Evolutionary conservation across 2,329 filamentous ascomycete genomes (phyloP), one percentile per base, ranked within the genome.

Genomic region (Whalleya microplaca): DNA sequence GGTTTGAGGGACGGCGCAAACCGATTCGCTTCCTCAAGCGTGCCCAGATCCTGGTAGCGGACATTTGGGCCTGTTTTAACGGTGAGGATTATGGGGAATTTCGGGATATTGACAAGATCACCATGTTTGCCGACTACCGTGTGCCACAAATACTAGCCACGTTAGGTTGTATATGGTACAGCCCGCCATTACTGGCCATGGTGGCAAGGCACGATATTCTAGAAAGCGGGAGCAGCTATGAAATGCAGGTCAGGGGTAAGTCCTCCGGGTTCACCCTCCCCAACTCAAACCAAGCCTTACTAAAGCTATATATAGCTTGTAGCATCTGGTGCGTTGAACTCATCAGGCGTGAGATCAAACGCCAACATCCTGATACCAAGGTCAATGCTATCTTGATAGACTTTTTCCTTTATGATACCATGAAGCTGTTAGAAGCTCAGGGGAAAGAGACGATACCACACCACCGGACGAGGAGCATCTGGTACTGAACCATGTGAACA

Each of bases 81-180:
- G 92, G 92, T 45, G 80, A 88, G 64, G 81, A 84, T 21, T 93
- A 88, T 68, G 96, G 95, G 29, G 79, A 83, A 23, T 99, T 99
- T 73, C 71, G 85, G 55, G 95, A 99, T 71, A 96, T 99, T 66
- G 89, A 95, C 75, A 92, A 92, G 72, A 89, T 99, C 67, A 99
- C 95, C 58, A 98, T 98, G 88, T 99, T 99, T 78, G 93, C 95
- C 69, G 95, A 99, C 77, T 99, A 99, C 71, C 89, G 95, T 43
- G 89, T 99, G 51, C 96, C 96, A 14, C 95, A 99, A 76, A 95
- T 97, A 65, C 83, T 99, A 32, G 86, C 93, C 66, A 86, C 86
- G 9, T 80, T 98, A 44, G 90, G 91, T 18, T 94, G 92, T 55
- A 76, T 99, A 48, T 86, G 84, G 66, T 97, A 95, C 75, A 93